phyloP scores from a whole-genome alignment of 2,329 filamentous ascomycete genomes.

The Dactylellina parvicollis region DNA sequence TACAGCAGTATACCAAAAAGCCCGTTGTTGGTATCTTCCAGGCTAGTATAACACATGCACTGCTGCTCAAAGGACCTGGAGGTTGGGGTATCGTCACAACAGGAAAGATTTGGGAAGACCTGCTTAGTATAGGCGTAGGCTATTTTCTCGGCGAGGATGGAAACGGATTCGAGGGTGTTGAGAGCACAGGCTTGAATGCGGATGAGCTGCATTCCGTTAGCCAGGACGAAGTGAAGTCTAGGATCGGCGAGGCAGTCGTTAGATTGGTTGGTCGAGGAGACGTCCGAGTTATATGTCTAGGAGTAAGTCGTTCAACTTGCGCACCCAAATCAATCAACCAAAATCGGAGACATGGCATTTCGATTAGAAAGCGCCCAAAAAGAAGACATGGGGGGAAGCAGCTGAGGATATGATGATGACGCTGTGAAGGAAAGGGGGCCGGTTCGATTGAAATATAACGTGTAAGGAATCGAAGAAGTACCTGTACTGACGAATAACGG shows the following conservation, averaged over 20 bases:
- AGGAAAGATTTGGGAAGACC: conserved; percentile 80
- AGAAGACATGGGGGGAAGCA: not conserved
- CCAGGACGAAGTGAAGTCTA: conserved; percentile 71
- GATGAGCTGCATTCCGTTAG: conserved; percentile 78
- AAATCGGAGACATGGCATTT: no score
- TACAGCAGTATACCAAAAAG: conserved; percentile 63
- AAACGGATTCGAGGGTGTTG: conserved; percentile 76
- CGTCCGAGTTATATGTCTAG: conserved; percentile 78
- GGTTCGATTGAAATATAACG: no score
- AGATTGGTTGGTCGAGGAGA: conserved; percentile 65
- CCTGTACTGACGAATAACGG: conserved; percentile 18
- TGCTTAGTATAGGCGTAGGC: conserved; percentile 73
- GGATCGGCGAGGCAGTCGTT: conserved; percentile 76
- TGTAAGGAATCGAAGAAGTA: not conserved
- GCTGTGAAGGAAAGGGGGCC: no score
- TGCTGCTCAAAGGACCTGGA: conserved; percentile 66
- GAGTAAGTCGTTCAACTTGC: conserved; percentile 60
- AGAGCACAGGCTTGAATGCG: conserved; percentile 82
- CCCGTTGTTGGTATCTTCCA: conserved; percentile 87
- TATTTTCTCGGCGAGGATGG: conserved; percentile 69
- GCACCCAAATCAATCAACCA: not conserved
- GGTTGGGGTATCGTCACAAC: conserved; percentile 89
- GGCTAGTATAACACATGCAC: conserved; percentile 74
- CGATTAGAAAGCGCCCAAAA: not conserved
- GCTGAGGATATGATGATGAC: not conserved